These are phyloP conservation scores for Phaeoacremonium minimum DNA, from an alignment of 2,329 filamentous ascomycete genomes.

Conservation along the genomic window DNA sequence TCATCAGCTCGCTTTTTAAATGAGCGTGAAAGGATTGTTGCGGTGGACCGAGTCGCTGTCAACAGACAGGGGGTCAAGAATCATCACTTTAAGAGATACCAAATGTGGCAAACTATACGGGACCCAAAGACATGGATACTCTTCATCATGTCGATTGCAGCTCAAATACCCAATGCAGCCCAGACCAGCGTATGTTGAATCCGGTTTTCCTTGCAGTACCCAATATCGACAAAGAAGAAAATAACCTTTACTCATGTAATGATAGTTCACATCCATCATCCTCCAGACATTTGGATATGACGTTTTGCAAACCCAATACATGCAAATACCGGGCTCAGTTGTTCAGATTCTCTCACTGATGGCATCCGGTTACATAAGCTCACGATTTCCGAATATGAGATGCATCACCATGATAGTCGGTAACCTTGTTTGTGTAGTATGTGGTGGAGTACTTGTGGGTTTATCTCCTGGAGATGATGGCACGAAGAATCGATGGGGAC, in stretches of 20 bases:
- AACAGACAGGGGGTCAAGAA: constrained; percentile 52
- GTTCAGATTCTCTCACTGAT: constrained; percentile 52
- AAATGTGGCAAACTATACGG: constrained; percentile 36
- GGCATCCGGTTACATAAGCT: constrained; percentile 44
- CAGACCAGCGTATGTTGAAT: constrained; percentile 18
- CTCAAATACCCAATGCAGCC: constrained; percentile 28
- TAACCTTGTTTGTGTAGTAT: constrained; percentile 50
- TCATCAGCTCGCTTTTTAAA: constrained; percentile 59
- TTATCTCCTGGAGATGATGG: constrained; percentile 31
- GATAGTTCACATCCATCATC: constrained; percentile 27
- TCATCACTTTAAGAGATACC: constrained; percentile 37
- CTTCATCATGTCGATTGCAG: constrained; percentile 30
- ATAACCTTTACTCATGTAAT: neutral
- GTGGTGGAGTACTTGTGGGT: constrained; percentile 45
- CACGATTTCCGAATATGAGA: constrained; percentile 44
- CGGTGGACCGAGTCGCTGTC: constrained; percentile 44
- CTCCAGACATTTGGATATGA: constrained; percentile 24
- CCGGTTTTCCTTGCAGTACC: too few species aligned
- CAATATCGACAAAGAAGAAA: too few species aligned
- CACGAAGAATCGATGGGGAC: constrained; percentile 47
- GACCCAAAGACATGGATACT: constrained; percentile 60
- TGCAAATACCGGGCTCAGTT: constrained; percentile 56
- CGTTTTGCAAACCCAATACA: constrained; percentile 18
- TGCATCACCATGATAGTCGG: constrained; percentile 53
- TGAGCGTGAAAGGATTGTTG: constrained; percentile 50